Evolutionary conservation across 2,329 filamentous ascomycete species (phyloP), one percentile per base, ranked within the genome.

Genomic region (Paraphoma sp.): DNA sequence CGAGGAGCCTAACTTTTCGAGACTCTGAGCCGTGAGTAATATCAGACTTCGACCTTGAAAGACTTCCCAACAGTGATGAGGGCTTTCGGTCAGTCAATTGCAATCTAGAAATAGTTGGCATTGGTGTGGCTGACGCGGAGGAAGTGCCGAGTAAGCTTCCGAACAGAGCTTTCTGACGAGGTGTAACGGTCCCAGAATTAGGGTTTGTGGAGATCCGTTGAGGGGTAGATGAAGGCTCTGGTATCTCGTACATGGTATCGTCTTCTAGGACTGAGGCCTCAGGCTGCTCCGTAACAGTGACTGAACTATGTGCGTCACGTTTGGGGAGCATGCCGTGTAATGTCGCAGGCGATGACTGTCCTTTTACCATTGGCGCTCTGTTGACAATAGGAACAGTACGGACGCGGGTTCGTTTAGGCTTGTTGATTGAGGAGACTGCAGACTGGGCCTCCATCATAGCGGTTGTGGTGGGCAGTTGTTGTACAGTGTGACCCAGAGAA

Each of bases 161-260:
- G 56, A 77, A 77, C 12, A 76, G 60, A 11, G 66, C 62, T 30
- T 68, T 72, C 44, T 78, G 75, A 17, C 70, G 69, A 9, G 76
- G 76, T 16, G 76, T 78, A 4, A 74, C 66, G 1, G 75, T 73
- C 16, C 69, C 71, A 44, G 67, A 60, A 6, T 56, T 55, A n/a
- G 46, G 29, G 5, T 47, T 31, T 42, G 60, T 63, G 6, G 56
- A 50, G 14, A 53, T 18, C 10, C 59, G 65, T 28, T 54, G 57
- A 45, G 63, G 59, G 11, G 73, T 73, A 14, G 65, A 61, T 1
- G 59, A 48, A 16, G 65, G 41, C 12, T 69, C 64, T 48, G 57
- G 64, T 28, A 74, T 71, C n/a, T 74, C 72, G 47, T 75, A 75
- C 72, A 76, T 76, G 5, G 71, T 75, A 42, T 72, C 67, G 43